Conservation (phyloP, 2,329 filamentous ascomycete genomes). For the Pseudogymnoascus sp. region DNA sequence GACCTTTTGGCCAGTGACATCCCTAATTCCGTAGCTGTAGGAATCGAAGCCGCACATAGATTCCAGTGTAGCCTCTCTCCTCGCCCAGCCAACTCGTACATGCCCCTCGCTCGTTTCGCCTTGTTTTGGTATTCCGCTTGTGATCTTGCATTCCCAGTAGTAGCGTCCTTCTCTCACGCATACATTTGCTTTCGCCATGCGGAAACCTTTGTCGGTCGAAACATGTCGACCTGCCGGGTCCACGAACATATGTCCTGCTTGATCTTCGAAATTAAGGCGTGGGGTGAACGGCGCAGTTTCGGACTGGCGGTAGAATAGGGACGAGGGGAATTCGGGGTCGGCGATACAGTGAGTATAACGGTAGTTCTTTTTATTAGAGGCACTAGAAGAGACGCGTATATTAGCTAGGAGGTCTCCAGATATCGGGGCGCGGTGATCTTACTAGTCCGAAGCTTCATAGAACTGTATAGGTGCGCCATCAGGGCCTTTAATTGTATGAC, state of each 20-base stretch:
- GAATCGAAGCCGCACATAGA: constrained; percentile 80
- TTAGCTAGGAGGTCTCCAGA: neutral
- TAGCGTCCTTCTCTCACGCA: constrained; percentile 80
- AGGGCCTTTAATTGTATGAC: constrained; percentile 43
- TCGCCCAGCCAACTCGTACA: constrained; percentile 79
- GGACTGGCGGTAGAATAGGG: constrained; percentile 80
- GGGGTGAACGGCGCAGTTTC: constrained; percentile 77
- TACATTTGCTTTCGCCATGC: constrained; percentile 84
- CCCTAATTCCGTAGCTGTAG: constrained; percentile 89
- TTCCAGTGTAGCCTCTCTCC: constrained; percentile 72
- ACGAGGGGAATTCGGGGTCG: constrained; percentile 77
- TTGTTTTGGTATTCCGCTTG: constrained; percentile 56
- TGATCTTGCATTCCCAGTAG: constrained; percentile 91
- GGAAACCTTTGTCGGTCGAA: constrained; percentile 86
- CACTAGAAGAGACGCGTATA: constrained; percentile 29
- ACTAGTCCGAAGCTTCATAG: constrained; percentile 57
- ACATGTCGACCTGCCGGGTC: constrained; percentile 66
- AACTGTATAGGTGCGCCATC: constrained; percentile 47
- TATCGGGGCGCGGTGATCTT: constrained; percentile 25
- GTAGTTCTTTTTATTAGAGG: constrained; percentile 63
- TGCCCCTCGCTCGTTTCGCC: constrained; percentile 35
- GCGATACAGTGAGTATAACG: constrained; percentile 87
- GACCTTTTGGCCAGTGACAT: constrained; percentile 82
- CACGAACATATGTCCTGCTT: constrained; percentile 76
- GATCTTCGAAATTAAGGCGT: constrained; percentile 87